phyloP scores from a whole-genome alignment of 768 basidiomycete genomes.

The Atractiella rhizophila region DNA sequence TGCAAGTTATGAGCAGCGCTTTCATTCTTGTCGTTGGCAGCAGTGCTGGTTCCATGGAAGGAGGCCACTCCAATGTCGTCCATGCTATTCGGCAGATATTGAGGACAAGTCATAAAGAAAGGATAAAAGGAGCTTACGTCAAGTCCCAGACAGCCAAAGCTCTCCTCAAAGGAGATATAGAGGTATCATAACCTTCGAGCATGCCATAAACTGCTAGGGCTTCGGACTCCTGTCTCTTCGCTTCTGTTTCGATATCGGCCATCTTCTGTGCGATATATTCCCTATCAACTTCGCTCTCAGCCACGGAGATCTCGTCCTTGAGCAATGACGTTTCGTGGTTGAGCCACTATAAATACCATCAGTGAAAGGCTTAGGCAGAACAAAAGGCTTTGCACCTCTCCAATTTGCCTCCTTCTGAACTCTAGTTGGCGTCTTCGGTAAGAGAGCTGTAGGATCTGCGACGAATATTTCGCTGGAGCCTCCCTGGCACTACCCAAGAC shows the following conservation, averaged over 20 bases:
- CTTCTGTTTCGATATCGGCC: conserved; percentile 68
- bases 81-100: neutral
- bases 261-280: conserved; percentile 53
- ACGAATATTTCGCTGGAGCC: conserved; percentile 41
- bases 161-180: conserved; percentile 70
- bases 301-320: conserved; percentile 46
- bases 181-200: conserved; percentile 65
- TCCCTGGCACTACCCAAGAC: conserved; percentile 71
- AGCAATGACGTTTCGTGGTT: conserved; percentile 63
- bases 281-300: conserved; percentile 31
- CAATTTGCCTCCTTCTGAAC: conserved; percentile 85
- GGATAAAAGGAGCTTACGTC: conserved; percentile 23
- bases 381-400: conserved; percentile 19
- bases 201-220: conserved; percentile 83
- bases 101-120: neutral
- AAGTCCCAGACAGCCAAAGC: conserved; percentile 94
- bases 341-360: conserved; percentile 41
- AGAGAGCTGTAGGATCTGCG: conserved; percentile 52
- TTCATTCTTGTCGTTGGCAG: conserved; percentile 78
- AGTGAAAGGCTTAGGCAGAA: neutral
- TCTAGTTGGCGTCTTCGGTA: conserved; percentile 82
- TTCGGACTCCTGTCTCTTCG: conserved; percentile 70
- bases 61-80: too few relatives aligned
- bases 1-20: conserved; percentile 89
- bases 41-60: conserved; percentile 28